Evolutionary conservation across 768 basidiomycete species (phyloP), one percentile per base, ranked within the genome.

Genomic region (Russula lepida): DNA sequence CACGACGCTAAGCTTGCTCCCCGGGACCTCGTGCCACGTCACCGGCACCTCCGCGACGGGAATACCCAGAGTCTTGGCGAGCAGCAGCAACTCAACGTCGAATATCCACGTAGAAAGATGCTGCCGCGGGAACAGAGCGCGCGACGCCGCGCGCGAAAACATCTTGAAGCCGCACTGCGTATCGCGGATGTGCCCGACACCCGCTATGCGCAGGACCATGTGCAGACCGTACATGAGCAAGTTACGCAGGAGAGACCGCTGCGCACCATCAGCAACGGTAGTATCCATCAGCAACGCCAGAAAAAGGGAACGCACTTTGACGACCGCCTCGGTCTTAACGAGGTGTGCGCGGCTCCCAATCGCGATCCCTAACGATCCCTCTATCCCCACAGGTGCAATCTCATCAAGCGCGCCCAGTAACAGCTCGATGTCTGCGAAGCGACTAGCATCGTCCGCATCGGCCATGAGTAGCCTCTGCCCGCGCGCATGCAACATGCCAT

Each of bases 131-230:
- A 95, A 98, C 63, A 98, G 84, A 60, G 81, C 81, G 54, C 79
- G 83, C 9, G 93, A 93, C 0, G 93, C 86, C 3, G 77, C 68
- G 12, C 92, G 89, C 17, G 92, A 85, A 74, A 95, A 95, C 28
- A 98, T 82, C 74, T 98, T 98, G 84, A 98, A 98, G 33, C 95
- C 95, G 70, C 95, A 97, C 71, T 97, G 95, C 19, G 95, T 98
- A 75, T 97, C 94, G 27, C 90, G 84, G 62, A 95, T 89, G 69
- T 92, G 86, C 8, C 87, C 87, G 3, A 94, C 92, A 50, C 95
- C 94, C 32, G 95, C 85, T 49, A 95, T 82, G 37, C 88, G 84
- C 9, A 97, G 80, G 70, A 94, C 85, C 21, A 90, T 85, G 71
- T 98, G 95, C 60, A 98, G 82, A 4, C 88, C 89, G 69, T 95